phyloP scores from a whole-genome alignment of 2,329 filamentous ascomycete genomes.

The Biscogniauxia marginata region DNA sequence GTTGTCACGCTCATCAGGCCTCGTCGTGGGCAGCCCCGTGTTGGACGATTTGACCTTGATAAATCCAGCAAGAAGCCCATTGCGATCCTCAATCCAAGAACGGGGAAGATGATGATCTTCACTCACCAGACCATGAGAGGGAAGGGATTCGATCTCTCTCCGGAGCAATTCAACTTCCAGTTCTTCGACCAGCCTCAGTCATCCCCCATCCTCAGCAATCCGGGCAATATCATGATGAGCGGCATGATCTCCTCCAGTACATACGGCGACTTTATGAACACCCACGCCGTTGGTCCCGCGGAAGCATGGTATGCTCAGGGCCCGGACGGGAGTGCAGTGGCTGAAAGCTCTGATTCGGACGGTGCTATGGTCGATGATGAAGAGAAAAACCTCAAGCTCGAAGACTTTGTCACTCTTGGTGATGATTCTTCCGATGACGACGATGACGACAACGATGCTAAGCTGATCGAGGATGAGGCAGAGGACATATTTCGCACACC shows the following conservation, averaged over 20 bases:
- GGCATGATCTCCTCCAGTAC: constrained; percentile 62
- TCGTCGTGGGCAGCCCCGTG: constrained; percentile 51
- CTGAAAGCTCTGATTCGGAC: constrained; percentile 42
- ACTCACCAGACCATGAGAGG: constrained; percentile 50
- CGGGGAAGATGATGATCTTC: constrained; percentile 63
- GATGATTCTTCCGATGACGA: constrained; percentile 61
- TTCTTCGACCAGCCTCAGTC: constrained; percentile 40
- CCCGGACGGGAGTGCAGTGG: constrained; percentile 54
- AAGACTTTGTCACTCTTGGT: constrained; percentile 71
- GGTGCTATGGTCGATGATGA: constrained; percentile 63
- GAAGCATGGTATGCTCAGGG: constrained; percentile 74
- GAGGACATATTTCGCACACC: constrained; percentile 52
- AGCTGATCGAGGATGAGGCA: constrained; percentile 40
- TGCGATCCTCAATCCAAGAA: constrained; percentile 55
- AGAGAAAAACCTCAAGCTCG: constrained; percentile 62
- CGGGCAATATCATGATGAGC: constrained; percentile 76
- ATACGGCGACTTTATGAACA: constrained; percentile 57
- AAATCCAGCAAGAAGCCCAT: constrained; percentile 56
- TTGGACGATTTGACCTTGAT: constrained; percentile 55
- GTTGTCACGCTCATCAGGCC: constrained; percentile 45
- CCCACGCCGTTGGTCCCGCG: constrained; percentile 67
- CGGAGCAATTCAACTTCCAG: constrained; percentile 53
- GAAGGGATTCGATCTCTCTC: constrained; percentile 48
- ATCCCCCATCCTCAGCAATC: constrained; percentile 62
- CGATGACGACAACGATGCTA: constrained; percentile 39